Percentiles rank a stretch among this genome's conserved stretches.
phyloP scores from a whole-genome alignment of 495 filamentous ascomycete genomes.

The Aspergillus sclerotioniger region DNA sequence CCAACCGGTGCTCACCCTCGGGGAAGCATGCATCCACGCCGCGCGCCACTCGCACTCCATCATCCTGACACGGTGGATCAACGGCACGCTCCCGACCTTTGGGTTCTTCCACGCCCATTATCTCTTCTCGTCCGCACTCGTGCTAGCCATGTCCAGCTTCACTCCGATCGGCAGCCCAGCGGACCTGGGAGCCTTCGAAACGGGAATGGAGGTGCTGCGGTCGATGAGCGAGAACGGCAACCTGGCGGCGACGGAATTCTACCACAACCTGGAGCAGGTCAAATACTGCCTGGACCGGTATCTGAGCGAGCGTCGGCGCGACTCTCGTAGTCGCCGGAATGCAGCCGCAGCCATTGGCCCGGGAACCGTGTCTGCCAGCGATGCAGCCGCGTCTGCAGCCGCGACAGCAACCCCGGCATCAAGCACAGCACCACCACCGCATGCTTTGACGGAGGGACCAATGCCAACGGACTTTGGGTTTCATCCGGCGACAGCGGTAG shows the following conservation, averaged over 20 bases:
- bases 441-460: neutral
- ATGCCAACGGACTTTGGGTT: neutral
- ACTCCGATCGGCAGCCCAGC: conserved; percentile 37
- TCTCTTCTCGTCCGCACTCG: conserved; percentile 42
- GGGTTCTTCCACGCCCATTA: conserved; percentile 49
- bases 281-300: conserved; percentile 35
- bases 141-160: conserved; percentile 45
- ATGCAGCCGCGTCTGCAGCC: neutral
- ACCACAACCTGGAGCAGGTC: conserved; percentile 36
- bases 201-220: conserved; percentile 37
- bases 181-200: conserved; percentile 39
- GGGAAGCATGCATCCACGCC: conserved; percentile 46
- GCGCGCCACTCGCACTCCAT: conserved; percentile 43
- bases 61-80: conserved; percentile 45
- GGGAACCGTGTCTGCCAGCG: neutral
- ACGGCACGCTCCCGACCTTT: conserved; percentile 43
- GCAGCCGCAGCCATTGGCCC: conserved; percentile 4
- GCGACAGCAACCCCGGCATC: neutral
- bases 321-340: neutral
- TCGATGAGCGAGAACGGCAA: conserved; percentile 45
- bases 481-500: neutral
- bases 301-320: conserved; percentile 13
- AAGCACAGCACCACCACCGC: neutral
- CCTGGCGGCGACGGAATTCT: conserved; percentile 41
- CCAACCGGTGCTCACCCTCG: conserved; percentile 40